Conservation (phyloP, 257 asterid species). For the Solanum medicagineum region DNA sequence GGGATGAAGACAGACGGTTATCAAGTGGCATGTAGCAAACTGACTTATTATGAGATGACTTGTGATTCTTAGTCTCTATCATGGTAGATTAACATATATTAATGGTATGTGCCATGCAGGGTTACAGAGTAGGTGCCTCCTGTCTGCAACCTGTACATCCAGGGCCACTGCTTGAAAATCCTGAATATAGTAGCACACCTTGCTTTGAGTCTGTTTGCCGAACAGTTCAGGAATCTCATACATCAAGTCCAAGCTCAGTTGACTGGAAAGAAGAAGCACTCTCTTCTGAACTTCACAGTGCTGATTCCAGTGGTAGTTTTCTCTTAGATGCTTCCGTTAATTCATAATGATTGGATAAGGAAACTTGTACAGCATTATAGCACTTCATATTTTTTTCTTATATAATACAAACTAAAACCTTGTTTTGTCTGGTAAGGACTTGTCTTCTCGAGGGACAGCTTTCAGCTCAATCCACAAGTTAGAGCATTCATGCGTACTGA, state of each 20-base stretch:
- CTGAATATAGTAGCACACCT: not conserved
- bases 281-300: not conserved
- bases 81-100: not conserved
- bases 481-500: not conserved
- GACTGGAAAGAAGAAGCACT: not conserved
- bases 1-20: not conserved
- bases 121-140: conserved; percentile 1
- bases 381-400: not conserved
- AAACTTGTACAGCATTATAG: not conserved
- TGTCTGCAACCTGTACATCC: not conserved
- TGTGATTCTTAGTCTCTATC: not conserved
- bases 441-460: not conserved
- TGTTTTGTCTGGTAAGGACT: not conserved
- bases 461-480: not conserved
- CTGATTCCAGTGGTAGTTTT: not conserved
- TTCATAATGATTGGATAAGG: not conserved
- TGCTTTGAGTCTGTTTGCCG: not conserved
- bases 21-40: not conserved
- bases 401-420: not conserved
- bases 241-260: conserved; percentile 1
- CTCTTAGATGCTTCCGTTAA: not conserved
- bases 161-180: not conserved
- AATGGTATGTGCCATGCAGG: not conserved
- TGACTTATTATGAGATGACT: not conserved
- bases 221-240: not conserved